A percentile compares a stretch with the other conserved stretches of the same genome.
These are phyloP conservation scores for Cladophialophora chaetospira DNA, from an alignment of 2,329 filamentous ascomycete genomes.

Conservation along the genomic window DNA sequence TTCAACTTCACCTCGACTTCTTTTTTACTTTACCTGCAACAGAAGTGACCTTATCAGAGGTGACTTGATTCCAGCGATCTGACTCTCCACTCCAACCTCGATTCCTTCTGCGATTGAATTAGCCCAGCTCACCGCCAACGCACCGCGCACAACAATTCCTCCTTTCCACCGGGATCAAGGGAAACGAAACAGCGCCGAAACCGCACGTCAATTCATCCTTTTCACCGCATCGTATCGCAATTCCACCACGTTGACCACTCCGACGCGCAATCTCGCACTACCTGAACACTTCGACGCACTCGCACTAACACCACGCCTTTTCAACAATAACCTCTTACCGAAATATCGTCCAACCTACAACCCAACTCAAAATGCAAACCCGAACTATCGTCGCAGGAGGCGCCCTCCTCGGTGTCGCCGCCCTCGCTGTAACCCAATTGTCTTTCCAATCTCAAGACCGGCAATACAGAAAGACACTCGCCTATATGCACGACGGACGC, in stretches of 20 bases:
- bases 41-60: not conserved
- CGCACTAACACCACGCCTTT: not conserved
- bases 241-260: not conserved
- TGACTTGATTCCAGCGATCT: not conserved
- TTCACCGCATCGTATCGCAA: not conserved
- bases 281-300: not conserved
- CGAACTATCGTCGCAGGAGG: conserved; percentile 26
- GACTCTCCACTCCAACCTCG: conserved; percentile 4
- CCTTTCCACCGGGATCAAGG: not conserved
- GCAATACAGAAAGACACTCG: conserved; percentile 34
- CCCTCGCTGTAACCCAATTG: conserved; percentile 30
- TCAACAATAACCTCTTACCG: not conserved
- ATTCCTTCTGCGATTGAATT: not conserved
- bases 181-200: not conserved
- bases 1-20: not conserved
- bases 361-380: conserved; percentile 24
- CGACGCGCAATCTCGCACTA: not conserved
- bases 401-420: conserved; percentile 26
- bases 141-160: not conserved
- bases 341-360: not conserved
- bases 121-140: not conserved
- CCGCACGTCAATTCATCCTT: not conserved
- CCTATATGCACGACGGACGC: conserved; percentile 34
- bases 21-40: conserved; percentile 2
- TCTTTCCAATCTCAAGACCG: conserved; percentile 32